phyloP scores from a whole-genome alignment of 2,329 filamentous ascomycete species.

The Leptoxyphium fumago region DNA sequence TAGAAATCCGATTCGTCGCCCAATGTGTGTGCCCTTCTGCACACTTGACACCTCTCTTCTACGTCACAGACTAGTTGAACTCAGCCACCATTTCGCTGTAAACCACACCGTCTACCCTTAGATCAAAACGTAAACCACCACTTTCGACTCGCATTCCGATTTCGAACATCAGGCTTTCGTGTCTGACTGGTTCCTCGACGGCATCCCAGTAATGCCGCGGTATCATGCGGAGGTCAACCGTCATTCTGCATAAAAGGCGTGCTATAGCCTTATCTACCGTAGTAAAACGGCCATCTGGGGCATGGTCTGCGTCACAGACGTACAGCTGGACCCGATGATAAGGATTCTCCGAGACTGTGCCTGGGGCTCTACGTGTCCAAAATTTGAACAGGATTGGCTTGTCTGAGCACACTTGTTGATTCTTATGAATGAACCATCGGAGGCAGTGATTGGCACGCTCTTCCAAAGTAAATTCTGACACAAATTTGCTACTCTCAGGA shows the following conservation, averaged over 20 bases:
- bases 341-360: too few relatives aligned
- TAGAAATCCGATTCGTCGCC: too few relatives aligned
- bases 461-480: conserved; percentile 72
- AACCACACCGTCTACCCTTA: conserved; percentile 62
- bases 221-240: conserved; percentile 62
- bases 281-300: conserved; percentile 56
- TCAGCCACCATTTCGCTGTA: conserved; percentile 67
- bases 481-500: conserved; percentile 54
- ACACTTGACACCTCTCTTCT: too few relatives aligned
- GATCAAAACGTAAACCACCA: conserved; percentile 59
- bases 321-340: conserved; percentile 56
- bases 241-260: conserved; percentile 57
- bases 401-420: conserved; percentile 56
- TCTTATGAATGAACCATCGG: conserved; percentile 66
- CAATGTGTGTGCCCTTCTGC: too few relatives aligned
- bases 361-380: conserved; percentile 20
- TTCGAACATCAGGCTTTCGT: conserved; percentile 68
- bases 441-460: conserved; percentile 69
- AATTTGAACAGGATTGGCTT: conserved; percentile 71
- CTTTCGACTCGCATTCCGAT: conserved; percentile 72
- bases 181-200: conserved; percentile 65
- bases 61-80: conserved; percentile 42
- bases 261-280: conserved; percentile 34
- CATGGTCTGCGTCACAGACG: conserved; percentile 64
- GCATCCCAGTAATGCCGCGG: conserved; percentile 59